Percentiles rank a stretch among this genome's conserved stretches.
These are phyloP conservation scores for Casuarina glauca DNA, from an alignment of 306 rosid genomes.

Conservation along the genomic window DNA sequence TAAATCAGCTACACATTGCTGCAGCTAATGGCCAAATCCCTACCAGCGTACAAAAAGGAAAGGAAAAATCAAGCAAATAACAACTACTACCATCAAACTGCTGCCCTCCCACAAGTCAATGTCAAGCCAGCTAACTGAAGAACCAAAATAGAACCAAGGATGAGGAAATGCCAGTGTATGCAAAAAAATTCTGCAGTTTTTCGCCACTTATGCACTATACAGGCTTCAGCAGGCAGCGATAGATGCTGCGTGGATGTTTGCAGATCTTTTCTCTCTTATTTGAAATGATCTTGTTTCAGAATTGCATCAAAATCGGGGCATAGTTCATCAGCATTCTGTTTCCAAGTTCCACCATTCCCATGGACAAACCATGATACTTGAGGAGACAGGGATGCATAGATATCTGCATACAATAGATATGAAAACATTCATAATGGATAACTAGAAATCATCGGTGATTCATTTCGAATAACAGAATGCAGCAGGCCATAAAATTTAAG, in stretches of 20 bases:
- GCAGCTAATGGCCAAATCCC: background rate
- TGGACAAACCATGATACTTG: constrained; percentile 46
- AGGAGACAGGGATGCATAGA: constrained; percentile 32
- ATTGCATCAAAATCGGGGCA: constrained; percentile 41
- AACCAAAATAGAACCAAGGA: background rate
- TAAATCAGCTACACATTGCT: background rate
- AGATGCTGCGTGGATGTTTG: background rate
- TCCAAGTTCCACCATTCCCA: constrained; percentile 36
- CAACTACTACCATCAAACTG: background rate
- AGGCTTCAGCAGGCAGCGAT: background rate
- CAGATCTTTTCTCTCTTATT: constrained; percentile 9
- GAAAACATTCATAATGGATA: background rate
- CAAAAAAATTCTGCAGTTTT: background rate
- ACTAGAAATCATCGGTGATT: background rate
- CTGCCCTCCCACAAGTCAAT: constrained; percentile 5
- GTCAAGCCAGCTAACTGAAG: background rate
- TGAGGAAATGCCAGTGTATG: background rate
- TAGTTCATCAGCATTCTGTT: constrained; percentile 37
- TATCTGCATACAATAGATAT: background rate
- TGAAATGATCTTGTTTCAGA: constrained; percentile 46
- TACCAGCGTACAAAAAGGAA: background rate
- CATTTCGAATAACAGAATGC: background rate
- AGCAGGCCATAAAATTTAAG: background rate
- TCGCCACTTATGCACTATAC: background rate
- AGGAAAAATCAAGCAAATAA: background rate